Evolutionary conservation across 1,284 basidiomycete species (phyloP).

Genomic region (Trichosporon sp.): DNA sequence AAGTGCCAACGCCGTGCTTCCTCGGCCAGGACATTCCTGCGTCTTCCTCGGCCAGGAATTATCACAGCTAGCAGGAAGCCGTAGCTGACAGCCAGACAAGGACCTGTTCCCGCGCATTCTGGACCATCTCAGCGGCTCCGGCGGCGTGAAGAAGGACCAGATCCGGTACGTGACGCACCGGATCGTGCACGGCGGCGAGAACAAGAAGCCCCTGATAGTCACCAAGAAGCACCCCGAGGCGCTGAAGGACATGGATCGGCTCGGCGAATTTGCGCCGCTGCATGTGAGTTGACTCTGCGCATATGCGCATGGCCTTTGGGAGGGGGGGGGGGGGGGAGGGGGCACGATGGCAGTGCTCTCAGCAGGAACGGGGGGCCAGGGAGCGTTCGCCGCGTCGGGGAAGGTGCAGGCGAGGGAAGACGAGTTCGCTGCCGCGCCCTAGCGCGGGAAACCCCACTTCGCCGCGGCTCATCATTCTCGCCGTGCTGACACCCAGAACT

Average conservation of each 20-base stretch:
- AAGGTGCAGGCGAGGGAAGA: too few species aligned
- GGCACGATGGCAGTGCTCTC: too few species aligned
- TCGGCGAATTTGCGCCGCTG: constrained; percentile 75
- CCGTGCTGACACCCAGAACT: constrained; percentile 45
- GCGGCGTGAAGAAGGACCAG: constrained; percentile 33
- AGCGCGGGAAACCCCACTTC: too few species aligned
- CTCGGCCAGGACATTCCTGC: not conserved
- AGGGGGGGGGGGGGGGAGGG: too few species aligned
- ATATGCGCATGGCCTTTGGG: too few species aligned
- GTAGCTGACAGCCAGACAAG: constrained; percentile 32
- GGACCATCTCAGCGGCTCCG: constrained; percentile 33
- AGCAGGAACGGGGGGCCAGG: too few species aligned
- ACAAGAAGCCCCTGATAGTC: constrained; percentile 63
- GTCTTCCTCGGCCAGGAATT: too few species aligned
- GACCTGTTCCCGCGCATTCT: constrained; percentile 43
- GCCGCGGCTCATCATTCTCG: not conserved
- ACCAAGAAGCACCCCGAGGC: constrained; percentile 54
- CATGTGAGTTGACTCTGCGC: constrained; percentile 49
- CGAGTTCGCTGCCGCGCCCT: too few species aligned
- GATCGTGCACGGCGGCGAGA: constrained; percentile 73
- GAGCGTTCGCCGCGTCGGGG: too few species aligned
- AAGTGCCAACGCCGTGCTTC: not conserved
- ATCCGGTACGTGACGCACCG: constrained; percentile 49
- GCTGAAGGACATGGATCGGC: constrained; percentile 65
- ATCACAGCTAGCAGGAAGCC: too few species aligned